phyloP scores from a whole-genome alignment of 148 eudicot genomes.

The Nepenthes mirabilis region DNA sequence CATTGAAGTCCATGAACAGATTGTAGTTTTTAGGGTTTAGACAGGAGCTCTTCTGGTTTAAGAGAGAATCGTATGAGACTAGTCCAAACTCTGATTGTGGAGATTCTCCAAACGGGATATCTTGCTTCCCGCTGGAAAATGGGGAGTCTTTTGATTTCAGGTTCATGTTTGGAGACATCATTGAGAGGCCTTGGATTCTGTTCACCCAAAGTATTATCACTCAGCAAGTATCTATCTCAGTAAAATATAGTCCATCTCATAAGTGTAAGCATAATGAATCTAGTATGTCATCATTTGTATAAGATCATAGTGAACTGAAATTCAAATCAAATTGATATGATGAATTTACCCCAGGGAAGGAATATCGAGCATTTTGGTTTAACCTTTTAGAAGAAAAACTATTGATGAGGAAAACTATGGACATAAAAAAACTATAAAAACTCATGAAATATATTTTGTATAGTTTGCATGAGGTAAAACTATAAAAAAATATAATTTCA shows the following conservation, averaged over 20 bases:
- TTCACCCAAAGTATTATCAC: conserved; percentile 5
- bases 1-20: conserved; percentile 3
- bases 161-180: conserved; percentile 1
- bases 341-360: conserved; percentile 7
- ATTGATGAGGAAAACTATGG: too few relatives aligned
- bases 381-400: too few relatives aligned
- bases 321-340: background rate
- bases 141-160: conserved; percentile 5
- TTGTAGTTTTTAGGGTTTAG: background rate
- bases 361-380: conserved; percentile 4
- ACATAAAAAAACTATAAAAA: too few relatives aligned
- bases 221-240: background rate
- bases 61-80: background rate
- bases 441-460: too few relatives aligned
- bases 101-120: background rate
- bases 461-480: too few relatives aligned
- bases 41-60: background rate
- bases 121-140: background rate
- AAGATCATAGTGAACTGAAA: background rate
- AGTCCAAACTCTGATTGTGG: background rate
- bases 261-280: too few relatives aligned
- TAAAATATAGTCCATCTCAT: background rate
- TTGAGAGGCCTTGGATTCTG: conserved; percentile 42
- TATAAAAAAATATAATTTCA: too few relatives aligned
- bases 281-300: too few relatives aligned